Percentiles rank a stretch among this genome's conserved stretches.
Evolutionary conservation across 2,329 filamentous ascomycete genomes (phyloP).

Genomic region (Aspergillus caelatus): DNA sequence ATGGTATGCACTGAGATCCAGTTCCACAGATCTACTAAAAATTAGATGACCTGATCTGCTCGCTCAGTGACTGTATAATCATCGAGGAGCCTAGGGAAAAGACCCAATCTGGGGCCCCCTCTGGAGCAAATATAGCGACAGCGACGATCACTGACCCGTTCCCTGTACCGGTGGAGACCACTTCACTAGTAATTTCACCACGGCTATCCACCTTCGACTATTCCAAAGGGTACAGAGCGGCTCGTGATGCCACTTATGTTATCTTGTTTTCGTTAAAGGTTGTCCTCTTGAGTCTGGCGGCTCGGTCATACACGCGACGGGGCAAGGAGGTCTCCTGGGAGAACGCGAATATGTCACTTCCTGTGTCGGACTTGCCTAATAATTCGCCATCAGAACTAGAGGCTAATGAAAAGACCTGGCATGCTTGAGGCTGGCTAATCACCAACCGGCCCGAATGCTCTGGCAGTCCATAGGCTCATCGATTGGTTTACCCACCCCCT

Average conservation of each 20-base stretch:
- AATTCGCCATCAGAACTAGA: not conserved
- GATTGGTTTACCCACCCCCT: not conserved
- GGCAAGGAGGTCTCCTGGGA: not conserved
- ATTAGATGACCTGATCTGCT: no score
- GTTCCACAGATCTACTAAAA: no score
- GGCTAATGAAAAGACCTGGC: not conserved
- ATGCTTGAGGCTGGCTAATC: not conserved
- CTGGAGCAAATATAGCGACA: not conserved
- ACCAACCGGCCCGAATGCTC: not conserved
- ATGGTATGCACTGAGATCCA: no score
- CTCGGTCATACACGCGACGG: not conserved
- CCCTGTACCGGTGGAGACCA: not conserved
- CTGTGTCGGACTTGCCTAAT: not conserved
- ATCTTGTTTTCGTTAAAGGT: not conserved
- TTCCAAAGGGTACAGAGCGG: not conserved
- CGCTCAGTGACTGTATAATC: no score
- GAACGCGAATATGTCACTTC: not conserved
- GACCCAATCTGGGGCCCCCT: no score
- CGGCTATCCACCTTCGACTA: not conserved
- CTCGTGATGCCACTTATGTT: not conserved
- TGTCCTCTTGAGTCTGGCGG: not conserved
- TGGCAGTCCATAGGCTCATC: not conserved
- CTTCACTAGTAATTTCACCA: not conserved
- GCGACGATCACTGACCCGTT: not conserved
- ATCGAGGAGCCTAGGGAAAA: no score